Percentiles rank a stretch among this genome's conserved stretches.
phyloP scores from a whole-genome alignment of 2,329 filamentous ascomycete genomes.

The Helicocarpus griseus region DNA sequence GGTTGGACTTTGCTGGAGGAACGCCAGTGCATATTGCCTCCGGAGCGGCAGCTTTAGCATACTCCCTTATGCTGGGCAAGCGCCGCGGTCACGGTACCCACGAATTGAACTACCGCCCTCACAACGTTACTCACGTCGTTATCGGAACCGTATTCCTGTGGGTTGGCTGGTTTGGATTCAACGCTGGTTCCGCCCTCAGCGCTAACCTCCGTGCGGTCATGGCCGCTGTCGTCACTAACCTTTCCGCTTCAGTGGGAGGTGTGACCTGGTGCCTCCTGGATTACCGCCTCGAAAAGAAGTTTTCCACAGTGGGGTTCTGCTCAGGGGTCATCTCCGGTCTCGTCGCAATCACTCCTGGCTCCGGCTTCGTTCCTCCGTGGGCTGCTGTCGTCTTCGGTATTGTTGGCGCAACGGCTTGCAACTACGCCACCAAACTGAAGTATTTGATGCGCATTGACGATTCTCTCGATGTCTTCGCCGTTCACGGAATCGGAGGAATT shows the following conservation, averaged over 20 bases:
- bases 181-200: conserved; percentile 70
- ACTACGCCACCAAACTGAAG: conserved; percentile 87
- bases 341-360: conserved; percentile 80
- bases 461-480: conserved; percentile 79
- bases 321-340: conserved; percentile 80
- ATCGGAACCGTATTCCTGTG: conserved; percentile 89
- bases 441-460: conserved; percentile 74
- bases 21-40: conserved; percentile 85
- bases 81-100: conserved; percentile 74
- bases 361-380: conserved; percentile 78
- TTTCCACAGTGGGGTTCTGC: conserved; percentile 89
- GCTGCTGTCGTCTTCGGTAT: conserved; percentile 70
- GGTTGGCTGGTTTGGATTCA: conserved; percentile 96
- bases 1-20: conserved; percentile 80
- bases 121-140: conserved; percentile 88
- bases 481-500: conserved; percentile 67
- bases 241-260: conserved; percentile 73
- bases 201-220: conserved; percentile 79
- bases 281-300: conserved; percentile 81
- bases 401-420: conserved; percentile 66
- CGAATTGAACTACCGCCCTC: conserved; percentile 82
- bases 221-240: conserved; percentile 76
- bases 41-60: conserved; percentile 73
- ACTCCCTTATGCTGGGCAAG: conserved; percentile 86
- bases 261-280: conserved; percentile 86